Evolutionary conservation across 768 basidiomycete genomes (phyloP), one percentile per base, ranked within the genome.

Genomic region (Leccinum obscurum): DNA sequence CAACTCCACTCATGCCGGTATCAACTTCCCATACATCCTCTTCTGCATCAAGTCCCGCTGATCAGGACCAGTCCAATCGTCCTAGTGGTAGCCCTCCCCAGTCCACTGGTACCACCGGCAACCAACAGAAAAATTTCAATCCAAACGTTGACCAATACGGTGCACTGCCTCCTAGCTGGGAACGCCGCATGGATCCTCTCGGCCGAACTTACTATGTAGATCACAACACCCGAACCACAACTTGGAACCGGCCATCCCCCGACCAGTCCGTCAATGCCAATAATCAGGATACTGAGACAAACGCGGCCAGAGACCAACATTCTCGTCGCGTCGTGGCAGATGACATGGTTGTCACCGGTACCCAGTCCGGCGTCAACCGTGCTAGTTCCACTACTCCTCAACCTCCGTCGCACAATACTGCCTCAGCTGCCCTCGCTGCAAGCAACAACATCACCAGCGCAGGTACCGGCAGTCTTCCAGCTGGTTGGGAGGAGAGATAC

Each of bases 401-500:
- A 15, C 54, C 75, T 14, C 55, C 70, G 26, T 50, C 70, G 1
- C 70, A 65, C 28, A 77, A 75, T 59, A 74, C 82, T 57, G 63
- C 77, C 2, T 71, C 76, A 4, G 68, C 79, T 28, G 79, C 85
- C 17, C 80, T 88, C 3, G 85, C 85, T 26, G 83, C 78, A 28
- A 76, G 72, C 28, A 78, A 73, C 32, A 77, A 80, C 61, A 26
- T 75, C 15, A 89, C 91, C 9, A 85, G 85, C n/a, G 76, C 89
- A 39, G 96, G 95, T 4, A 80, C 85, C 1, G 95, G 97, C 2
- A 88, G 87, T 57, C 81, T 99, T 20, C 97, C 97, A 2, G 91
- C 95, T 61, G 97, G 97, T 2, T 99, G 97, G 97, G 97, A 99
- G 72, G 97, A 98, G 77, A 86, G 97, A 39, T 96, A 95, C 77